Base-by-base conservation (phyloP, 345 rosid species). In the Microcos paniculata region DNA sequence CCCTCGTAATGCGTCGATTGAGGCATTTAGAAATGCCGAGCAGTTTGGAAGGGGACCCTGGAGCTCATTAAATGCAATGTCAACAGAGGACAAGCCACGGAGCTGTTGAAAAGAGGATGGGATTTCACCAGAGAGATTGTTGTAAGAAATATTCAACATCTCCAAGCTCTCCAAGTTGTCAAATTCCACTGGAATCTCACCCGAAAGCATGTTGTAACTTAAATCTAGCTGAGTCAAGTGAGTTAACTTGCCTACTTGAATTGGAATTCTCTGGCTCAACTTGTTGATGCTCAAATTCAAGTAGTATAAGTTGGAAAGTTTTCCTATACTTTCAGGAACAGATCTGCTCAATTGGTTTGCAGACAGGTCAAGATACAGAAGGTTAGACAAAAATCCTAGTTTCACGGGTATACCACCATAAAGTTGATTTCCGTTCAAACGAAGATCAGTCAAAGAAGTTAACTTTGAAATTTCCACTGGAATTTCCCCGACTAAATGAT, bases 41-140 rank as follows among this genome's bases (percentile, higher is more conserved):
- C 57, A 79, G 35, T 77, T 61, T 16, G 90, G 90, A 61, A 87
- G 42, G 40, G 80, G 84, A 48, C 88, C 88, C 40, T 58, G 51
- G 62, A 87, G 69, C 64, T 83, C 66, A 69, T 87, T 87, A 75
- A 75, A 56, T 8, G 89, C 79, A 30, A 86, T 42, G 63, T 84
- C 79, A 48, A 84, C 42, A 18, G 63, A 21, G 8, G 76, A 67
- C 64, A 86, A 67, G 49, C 82, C 62, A 0, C 0, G 1, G 73
- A 86, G 49, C 1, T n/a, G 16, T 0, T 40, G 28, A 46, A 86
- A 70, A 24, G 84, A 43, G 42, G 70, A 0, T 43, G 89, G 89
- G 3, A 86, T 82, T 7, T 76, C 12, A 62, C 85, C 87, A 15
- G 83, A 76, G 19, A 86, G 78, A 8, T 62, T 30, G 57, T 86